Base-by-base conservation (phyloP, 1,139 yeast species). In the Scheffersomyces cryptocercus region DNA sequence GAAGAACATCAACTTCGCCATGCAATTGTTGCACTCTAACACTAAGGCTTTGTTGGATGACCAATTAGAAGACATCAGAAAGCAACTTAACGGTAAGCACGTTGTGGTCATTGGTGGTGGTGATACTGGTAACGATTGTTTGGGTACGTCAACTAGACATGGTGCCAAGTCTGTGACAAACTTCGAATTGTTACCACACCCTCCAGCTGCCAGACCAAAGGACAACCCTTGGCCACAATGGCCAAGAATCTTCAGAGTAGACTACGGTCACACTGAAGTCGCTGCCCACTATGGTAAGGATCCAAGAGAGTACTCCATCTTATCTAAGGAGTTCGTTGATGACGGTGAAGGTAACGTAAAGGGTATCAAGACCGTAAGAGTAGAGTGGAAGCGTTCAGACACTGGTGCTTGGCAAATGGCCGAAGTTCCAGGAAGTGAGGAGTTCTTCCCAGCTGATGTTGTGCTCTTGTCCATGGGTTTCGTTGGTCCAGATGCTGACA, bases 161-260 rank as follows among this genome's bases (percentile, higher is more conserved):
- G 97, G 97, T 34, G 98, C 98, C 52, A 84, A 87, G 65, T 86
- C 96, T n/a, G 97, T 93, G 43, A 81, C 87, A 54, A 93, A 93
- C 78, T 93, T 93, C 66, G 99, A 93, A 73, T 77, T 93, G 63
- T 77, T 93, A 59, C 99, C 99, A 49, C 83, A 85, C 60, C 99
- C 99, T 51, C 90, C 97, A 39, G 77, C 79, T 34, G 77, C 81
- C 47, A 84, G 98, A 68, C 88, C 93, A 44, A 87, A 84, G 71
- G 97, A 93, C 70, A 93, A 93, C 70, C 99, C 99, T 70, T 93
- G 99, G 99, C 99, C 99, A 45, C 99, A 93, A 73, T 93, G 98
- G 98, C 98, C 99, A 55, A 82, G 97, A 67, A 82, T 93, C 61
- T 91, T 93, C 85, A 83, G 98, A 64, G 96, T 93, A 48, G 99